A percentile compares a stretch with the other conserved stretches of the same genome.
phyloP scores from a whole-genome alignment of 768 basidiomycete species.

The Auricularia cornea region DNA sequence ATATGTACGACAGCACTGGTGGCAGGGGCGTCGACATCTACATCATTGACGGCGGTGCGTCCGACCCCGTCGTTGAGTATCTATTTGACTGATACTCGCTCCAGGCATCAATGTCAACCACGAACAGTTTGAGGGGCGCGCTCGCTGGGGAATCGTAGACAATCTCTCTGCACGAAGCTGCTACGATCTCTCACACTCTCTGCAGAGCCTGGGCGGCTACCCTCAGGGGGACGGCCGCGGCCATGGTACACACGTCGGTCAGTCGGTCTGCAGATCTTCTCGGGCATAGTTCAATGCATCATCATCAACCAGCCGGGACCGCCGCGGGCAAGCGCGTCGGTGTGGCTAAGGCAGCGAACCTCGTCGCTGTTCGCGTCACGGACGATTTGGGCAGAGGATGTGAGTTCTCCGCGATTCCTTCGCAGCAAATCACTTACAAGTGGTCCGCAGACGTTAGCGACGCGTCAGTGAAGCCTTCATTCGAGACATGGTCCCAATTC shows the following conservation, averaged over 20 bases:
- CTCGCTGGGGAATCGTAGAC: constrained; percentile 32
- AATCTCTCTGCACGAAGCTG: no score
- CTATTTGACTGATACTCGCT: neutral
- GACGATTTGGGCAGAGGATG: constrained; percentile 24
- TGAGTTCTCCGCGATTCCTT: constrained; percentile 6
- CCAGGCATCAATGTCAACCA: constrained; percentile 5
- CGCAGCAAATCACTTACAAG: neutral
- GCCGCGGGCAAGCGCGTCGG: constrained; percentile 91
- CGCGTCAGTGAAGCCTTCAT: neutral
- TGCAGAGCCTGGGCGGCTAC: neutral
- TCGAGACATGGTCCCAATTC: neutral
- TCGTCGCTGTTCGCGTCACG: constrained; percentile 54
- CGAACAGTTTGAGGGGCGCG: constrained; percentile 35
- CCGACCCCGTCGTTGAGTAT: neutral
- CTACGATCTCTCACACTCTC: no score
- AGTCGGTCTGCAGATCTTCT: neutral
- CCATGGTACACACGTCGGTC: constrained; percentile 32
- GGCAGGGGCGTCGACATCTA: constrained; percentile 5
- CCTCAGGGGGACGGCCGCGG: constrained; percentile 20
- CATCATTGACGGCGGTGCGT: constrained; percentile 2
- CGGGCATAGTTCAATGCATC: no score
- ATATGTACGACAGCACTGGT: constrained; percentile 3
- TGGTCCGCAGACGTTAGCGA: neutral
- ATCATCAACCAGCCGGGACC: constrained; percentile 57
- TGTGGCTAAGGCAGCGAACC: constrained; percentile 87